A percentile compares a stretch with the other conserved stretches of the same genome.
Conservation (phyloP, 257 asterid species). For the Solanum rostratum region DNA sequence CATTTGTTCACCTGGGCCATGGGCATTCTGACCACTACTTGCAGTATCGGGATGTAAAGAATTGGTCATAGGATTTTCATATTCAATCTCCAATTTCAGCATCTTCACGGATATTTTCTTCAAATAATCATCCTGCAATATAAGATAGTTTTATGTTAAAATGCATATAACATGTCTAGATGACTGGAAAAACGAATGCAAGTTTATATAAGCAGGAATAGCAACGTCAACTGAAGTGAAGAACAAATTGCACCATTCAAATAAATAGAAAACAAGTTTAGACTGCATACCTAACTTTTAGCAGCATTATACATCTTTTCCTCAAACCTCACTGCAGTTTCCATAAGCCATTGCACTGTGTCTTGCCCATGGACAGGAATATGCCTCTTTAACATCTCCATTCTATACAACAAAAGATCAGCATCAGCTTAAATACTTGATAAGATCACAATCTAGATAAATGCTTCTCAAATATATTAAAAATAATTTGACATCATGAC, state of each 20-base stretch:
- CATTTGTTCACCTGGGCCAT: slow-evolving; percentile 44
- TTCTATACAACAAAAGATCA: slow-evolving; percentile 26
- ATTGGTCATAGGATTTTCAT: slow-evolving; percentile 11
- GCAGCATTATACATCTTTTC: slow-evolving; percentile 66
- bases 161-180: not conserved
- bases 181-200: not conserved
- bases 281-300: slow-evolving; percentile 44
- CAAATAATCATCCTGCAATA: slow-evolving; percentile 62
- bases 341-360: slow-evolving; percentile 54
- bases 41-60: slow-evolving; percentile 39
- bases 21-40: slow-evolving; percentile 41
- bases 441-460: not conserved
- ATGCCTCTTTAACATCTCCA: slow-evolving; percentile 67
- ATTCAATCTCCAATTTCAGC: slow-evolving; percentile 12
- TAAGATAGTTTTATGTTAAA: not conserved
- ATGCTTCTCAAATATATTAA: not conserved
- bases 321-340: slow-evolving; percentile 71
- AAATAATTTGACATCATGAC: not conserved
- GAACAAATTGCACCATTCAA: not conserved
- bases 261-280: not conserved
- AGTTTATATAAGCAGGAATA: not conserved
- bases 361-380: slow-evolving; percentile 61
- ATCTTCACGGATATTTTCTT: slow-evolving; percentile 67
- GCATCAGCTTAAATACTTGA: not conserved
- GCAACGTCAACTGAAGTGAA: not conserved